Percentiles rank a stretch among this genome's conserved stretches.
Conservation (phyloP, 768 basidiomycete species). For the Amanita pseudoporphyria region DNA sequence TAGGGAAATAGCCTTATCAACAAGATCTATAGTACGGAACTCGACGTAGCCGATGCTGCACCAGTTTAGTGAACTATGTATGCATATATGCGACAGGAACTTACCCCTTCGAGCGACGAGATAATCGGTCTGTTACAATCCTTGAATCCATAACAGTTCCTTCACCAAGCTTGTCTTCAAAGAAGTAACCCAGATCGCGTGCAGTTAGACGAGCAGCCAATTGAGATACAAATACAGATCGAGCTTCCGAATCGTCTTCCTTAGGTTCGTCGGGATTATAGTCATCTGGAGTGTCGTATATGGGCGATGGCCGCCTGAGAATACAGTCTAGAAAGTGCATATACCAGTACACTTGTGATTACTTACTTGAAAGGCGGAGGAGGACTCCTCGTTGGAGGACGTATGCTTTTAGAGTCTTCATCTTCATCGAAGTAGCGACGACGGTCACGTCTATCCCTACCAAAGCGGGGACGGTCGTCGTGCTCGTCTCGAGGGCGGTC, state of each 20-base stretch:
- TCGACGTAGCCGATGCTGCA: constrained; percentile 96
- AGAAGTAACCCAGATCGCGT: constrained; percentile 96
- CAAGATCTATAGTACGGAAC: constrained; percentile 82
- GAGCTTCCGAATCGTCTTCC: constrained; percentile 95
- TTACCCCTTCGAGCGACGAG: constrained; percentile 96
- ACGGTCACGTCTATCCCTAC: constrained; percentile 30
- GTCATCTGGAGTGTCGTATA: constrained; percentile 62
- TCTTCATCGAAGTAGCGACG: constrained; percentile 36
- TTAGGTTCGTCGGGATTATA: constrained; percentile 84
- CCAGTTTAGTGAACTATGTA: constrained; percentile 7
- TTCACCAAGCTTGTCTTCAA: constrained; percentile 94
- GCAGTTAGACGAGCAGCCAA: constrained; percentile 95
- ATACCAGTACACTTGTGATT: constrained; percentile 7
- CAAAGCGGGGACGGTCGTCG: constrained; percentile 42
- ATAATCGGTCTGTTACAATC: constrained; percentile 92
- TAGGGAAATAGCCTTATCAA: constrained; percentile 83
- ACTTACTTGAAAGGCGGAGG: constrained; percentile 40
- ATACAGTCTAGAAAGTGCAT: constrained; percentile 6
- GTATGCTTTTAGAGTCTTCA: constrained; percentile 24
- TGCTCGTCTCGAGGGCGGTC: constrained; percentile 57
- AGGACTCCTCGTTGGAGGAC: constrained; percentile 25
- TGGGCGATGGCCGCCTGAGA: constrained; percentile 61
- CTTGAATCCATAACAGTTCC: constrained; percentile 91
- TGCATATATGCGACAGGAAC: constrained; percentile 14
- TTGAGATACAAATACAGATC: constrained; percentile 98